Conservation (phyloP, 345 rosid genomes). For the Ricinus communis region DNA sequence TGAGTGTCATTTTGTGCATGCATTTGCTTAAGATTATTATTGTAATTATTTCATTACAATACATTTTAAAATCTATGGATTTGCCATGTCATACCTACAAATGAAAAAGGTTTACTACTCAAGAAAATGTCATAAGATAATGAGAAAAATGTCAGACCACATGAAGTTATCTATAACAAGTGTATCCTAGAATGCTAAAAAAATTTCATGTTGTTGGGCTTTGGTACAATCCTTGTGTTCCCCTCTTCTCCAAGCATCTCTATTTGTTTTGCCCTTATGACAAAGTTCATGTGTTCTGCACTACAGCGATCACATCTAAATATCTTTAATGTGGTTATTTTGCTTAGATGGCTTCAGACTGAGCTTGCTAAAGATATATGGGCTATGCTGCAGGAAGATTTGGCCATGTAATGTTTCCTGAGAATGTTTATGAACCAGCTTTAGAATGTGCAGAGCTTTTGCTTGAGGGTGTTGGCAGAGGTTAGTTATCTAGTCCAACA, state of each 20-base stretch:
- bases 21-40: neutral
- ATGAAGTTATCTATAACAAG: neutral
- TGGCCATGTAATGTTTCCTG: constrained; percentile 99
- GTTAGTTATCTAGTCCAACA: constrained; percentile 27
- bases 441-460: constrained; percentile 86
- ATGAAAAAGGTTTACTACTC: neutral
- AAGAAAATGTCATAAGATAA: neutral
- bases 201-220: neutral
- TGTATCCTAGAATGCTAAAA: neutral
- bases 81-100: neutral
- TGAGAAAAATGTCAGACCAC: neutral
- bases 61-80: neutral
- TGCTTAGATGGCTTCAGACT: constrained; percentile 85
- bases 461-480: constrained; percentile 90
- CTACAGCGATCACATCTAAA: constrained; percentile 36
- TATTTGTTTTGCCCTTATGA: constrained; percentile 3
- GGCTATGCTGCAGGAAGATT: constrained; percentile 96
- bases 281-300: neutral
- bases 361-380: constrained; percentile 96
- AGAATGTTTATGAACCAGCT: constrained; percentile 95
- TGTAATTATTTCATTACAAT: neutral
- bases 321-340: constrained; percentile 47
- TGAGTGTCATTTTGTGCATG: neutral
- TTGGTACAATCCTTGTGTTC: neutral
- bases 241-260: neutral